Percentiles rank a stretch among this genome's conserved stretches.
phyloP scores from a whole-genome alignment of 495 filamentous ascomycete genomes.

The Oidiodendron maius region DNA sequence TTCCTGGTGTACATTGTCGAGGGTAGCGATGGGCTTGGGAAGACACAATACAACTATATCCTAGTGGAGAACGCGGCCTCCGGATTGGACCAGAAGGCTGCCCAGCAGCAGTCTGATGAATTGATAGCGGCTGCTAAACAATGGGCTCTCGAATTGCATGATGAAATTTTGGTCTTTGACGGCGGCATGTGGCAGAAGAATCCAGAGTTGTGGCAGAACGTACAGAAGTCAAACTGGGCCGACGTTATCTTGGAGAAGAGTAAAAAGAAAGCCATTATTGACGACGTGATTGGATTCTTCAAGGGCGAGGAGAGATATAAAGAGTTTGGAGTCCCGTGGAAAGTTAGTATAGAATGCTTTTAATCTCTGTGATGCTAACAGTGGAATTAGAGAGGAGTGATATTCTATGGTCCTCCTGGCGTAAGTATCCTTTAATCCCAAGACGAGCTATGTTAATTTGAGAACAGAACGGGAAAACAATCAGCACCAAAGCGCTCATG shows the following conservation, averaged over 20 bases:
- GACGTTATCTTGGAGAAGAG: conserved; percentile 58
- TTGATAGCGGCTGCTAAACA: conserved; percentile 45
- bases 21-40: conserved; percentile 40
- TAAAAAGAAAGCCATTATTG: conserved; percentile 54
- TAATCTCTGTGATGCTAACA: not conserved
- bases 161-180: conserved; percentile 63
- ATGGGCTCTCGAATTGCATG: conserved; percentile 45
- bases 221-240: conserved; percentile 53
- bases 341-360: conserved; percentile 21
- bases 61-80: conserved; percentile 25
- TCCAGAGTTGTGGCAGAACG: conserved; percentile 48
- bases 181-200: conserved; percentile 53
- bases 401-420: conserved; percentile 54
- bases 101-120: conserved; percentile 36
- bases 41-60: conserved; percentile 41
- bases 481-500: conserved; percentile 63
- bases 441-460: not conserved
- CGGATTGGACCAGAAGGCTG: conserved; percentile 1
- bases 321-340: conserved; percentile 58
- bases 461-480: conserved; percentile 58
- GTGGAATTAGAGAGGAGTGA: conserved; percentile 29
- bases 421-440: conserved; percentile 7
- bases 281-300: conserved; percentile 58
- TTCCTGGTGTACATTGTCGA: conserved; percentile 49
- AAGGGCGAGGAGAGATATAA: conserved; percentile 44